A percentile compares a stretch with the other conserved stretches of the same genome.
phyloP scores from a whole-genome alignment of 345 rosid genomes.

The Pistacia atlantica region DNA sequence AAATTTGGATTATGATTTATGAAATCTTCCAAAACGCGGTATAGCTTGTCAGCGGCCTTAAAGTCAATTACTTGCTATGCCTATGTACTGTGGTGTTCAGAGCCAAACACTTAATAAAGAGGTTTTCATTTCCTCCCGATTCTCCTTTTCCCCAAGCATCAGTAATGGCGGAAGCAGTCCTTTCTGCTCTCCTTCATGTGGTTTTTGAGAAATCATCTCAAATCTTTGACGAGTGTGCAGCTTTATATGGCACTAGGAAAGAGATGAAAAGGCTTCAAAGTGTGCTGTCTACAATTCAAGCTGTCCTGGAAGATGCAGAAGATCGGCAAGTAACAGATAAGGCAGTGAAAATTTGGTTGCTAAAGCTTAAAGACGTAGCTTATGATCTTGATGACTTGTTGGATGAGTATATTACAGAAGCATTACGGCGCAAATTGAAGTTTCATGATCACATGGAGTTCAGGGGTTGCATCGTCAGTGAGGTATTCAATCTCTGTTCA shows the following conservation, averaged over 20 bases:
- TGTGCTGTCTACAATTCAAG: slow-evolving; percentile 8
- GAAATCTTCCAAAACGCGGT: too few relatives aligned
- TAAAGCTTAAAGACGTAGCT: slow-evolving; percentile 12
- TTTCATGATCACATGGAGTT: not conserved
- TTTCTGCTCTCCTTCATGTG: not conserved
- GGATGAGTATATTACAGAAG: not conserved
- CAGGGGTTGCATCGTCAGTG: not conserved
- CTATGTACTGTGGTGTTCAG: not conserved
- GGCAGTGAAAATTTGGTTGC: slow-evolving; percentile 16
- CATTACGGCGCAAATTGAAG: not conserved
- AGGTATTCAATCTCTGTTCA: not conserved
- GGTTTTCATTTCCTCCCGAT: not conserved
- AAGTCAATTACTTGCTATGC: too few relatives aligned
- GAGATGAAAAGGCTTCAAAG: not conserved
- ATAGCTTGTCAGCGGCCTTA: not conserved
- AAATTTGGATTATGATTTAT: too few relatives aligned
- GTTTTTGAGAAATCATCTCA: not conserved
- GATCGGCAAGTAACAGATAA: slow-evolving; percentile 9
- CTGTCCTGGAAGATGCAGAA: slow-evolving; percentile 26
- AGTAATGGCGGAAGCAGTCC: slow-evolving; percentile 3
- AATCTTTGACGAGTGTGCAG: not conserved
- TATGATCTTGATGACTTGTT: slow-evolving; percentile 12
- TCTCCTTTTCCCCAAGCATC: not conserved
- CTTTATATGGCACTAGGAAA: not conserved
- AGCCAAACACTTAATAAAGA: not conserved